Evolutionary conservation across 148 eudicot genomes (phyloP).

Genomic region (Rhododendron molle): DNA sequence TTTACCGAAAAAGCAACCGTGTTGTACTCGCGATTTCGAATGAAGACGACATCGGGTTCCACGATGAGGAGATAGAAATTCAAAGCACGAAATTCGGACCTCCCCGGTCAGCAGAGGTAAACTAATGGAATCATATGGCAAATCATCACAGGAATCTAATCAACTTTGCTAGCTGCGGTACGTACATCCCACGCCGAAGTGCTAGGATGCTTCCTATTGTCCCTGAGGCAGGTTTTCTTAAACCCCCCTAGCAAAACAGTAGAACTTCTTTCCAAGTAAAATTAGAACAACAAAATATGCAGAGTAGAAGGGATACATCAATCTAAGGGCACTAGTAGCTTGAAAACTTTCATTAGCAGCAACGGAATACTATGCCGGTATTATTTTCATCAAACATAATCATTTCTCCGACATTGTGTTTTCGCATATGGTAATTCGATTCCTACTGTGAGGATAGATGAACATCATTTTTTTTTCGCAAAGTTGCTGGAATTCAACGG

Average conservation of each 20-base stretch:
- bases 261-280: background rate
- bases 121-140: background rate
- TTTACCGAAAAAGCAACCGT: background rate
- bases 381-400: background rate
- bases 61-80: background rate
- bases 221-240: background rate
- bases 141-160: background rate
- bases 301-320: too few relatives aligned
- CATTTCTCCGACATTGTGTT: background rate
- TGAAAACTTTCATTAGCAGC: too few relatives aligned
- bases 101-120: background rate
- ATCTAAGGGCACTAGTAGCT: too few relatives aligned
- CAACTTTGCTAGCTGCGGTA: background rate
- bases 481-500: slow-evolving; percentile 10
- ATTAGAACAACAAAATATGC: background rate
- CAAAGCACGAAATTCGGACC: background rate
- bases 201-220: background rate
- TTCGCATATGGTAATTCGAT: background rate
- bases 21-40: background rate
- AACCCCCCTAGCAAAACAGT: background rate
- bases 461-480: background rate
- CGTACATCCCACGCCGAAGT: background rate
- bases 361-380: too few relatives aligned
- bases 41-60: background rate
- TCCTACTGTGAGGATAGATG: background rate